Percentiles rank a stretch among this genome's conserved stretches.
Conservation (phyloP, 2,329 filamentous ascomycete genomes). For the Incumbomyces delicatus region DNA sequence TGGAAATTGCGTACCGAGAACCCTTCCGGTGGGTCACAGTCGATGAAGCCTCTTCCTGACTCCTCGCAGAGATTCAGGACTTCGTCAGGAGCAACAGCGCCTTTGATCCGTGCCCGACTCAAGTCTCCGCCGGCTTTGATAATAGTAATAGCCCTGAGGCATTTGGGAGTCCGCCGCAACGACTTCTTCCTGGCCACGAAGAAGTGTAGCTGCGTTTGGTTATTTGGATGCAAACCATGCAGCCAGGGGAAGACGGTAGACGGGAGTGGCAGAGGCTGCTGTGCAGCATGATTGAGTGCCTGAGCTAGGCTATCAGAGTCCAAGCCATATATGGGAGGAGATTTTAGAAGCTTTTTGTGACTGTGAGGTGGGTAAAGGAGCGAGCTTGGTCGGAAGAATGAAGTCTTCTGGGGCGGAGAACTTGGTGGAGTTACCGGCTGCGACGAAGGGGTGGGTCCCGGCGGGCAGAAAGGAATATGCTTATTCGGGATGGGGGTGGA, state of each 20-base stretch:
- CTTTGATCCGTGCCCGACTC: constrained; percentile 65
- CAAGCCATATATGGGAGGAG: constrained; percentile 61
- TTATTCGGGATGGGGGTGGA: constrained; percentile 70
- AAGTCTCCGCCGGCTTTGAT: constrained; percentile 85
- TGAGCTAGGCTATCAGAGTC: constrained; percentile 57
- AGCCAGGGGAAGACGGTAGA: constrained; percentile 92
- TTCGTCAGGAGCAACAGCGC: constrained; percentile 73
- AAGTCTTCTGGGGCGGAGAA: constrained; percentile 53
- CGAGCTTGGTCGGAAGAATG: constrained; percentile 52
- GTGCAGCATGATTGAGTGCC: constrained; percentile 65
- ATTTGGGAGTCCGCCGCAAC: constrained; percentile 61
- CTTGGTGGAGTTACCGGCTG: constrained; percentile 52
- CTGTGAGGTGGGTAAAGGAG: constrained; percentile 64
- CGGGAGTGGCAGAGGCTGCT: constrained; percentile 73
- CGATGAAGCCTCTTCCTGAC: constrained; percentile 56
- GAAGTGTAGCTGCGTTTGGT: constrained; percentile 80
- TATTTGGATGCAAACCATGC: constrained; percentile 81
- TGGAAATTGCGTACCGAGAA: constrained; percentile 97
- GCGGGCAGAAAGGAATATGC: constrained; percentile 80
- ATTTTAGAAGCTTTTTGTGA: constrained; percentile 47
- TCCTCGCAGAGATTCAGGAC: constrained; percentile 51
- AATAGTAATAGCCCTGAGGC: constrained; percentile 69
- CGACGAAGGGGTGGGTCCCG: constrained; percentile 51
- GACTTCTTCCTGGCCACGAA: constrained; percentile 68
- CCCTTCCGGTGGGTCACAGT: constrained; percentile 76